Evolutionary conservation across 352 stramenopile species (phyloP).

Genomic region (Blastocystis sp.): DNA sequence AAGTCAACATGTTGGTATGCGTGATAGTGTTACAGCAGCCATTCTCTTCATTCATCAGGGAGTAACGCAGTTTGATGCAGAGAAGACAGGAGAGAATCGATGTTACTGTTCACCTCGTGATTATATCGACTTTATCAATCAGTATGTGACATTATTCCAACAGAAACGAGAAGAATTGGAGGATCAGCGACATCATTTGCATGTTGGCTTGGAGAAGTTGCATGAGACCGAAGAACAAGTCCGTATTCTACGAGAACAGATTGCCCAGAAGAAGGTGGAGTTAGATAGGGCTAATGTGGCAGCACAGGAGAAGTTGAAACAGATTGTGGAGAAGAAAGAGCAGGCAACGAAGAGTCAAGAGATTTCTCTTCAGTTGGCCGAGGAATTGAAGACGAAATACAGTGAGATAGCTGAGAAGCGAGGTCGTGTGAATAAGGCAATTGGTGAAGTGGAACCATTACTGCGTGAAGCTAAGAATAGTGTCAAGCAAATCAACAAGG

Average conservation of each 20-base stretch:
- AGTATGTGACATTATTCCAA: constrained; percentile 81
- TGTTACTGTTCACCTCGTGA: constrained; percentile 77
- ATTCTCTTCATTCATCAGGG: constrained; percentile 65
- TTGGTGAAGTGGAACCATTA: constrained; percentile 92
- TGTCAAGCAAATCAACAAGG: constrained; percentile 95
- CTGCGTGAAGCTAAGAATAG: constrained; percentile 87
- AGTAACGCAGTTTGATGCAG: constrained; percentile 56
- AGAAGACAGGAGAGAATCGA: constrained; percentile 39
- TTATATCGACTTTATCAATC: constrained; percentile 82
- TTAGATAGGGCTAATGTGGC: constrained; percentile 64
- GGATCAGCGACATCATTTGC: constrained; percentile 91
- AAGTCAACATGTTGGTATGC: constrained; percentile 39
- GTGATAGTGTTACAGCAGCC: constrained; percentile 54
- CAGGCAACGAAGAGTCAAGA: constrained; percentile 88
- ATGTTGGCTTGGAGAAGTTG: constrained; percentile 94
- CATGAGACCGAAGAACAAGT: constrained; percentile 94
- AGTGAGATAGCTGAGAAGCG: constrained; percentile 86
- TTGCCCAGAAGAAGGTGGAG: constrained; percentile 66
- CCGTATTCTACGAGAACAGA: constrained; percentile 71
- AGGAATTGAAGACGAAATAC: constrained; percentile 87
- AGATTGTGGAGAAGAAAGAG: constrained; percentile 81
- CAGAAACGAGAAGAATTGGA: constrained; percentile 76
- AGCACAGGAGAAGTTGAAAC: constrained; percentile 69
- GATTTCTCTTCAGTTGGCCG: constrained; percentile 84
- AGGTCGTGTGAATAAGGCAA: constrained; percentile 85